Evolutionary conservation across 495 filamentous ascomycete species (phyloP), one percentile per base, ranked within the genome.

Genomic region (Daldinia decipiens): DNA sequence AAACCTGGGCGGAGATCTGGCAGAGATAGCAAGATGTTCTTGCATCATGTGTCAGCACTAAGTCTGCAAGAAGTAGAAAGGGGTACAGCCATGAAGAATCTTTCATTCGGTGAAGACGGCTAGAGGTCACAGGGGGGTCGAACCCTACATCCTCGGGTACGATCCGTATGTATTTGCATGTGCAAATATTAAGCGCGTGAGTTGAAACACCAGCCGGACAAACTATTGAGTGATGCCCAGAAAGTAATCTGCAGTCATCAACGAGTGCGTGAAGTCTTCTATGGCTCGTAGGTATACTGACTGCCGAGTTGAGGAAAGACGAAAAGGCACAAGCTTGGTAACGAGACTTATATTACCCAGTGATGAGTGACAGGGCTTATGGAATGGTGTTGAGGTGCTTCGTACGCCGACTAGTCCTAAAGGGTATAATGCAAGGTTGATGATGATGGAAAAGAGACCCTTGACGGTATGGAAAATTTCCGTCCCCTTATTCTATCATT

Each of bases 381-480:
- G n/a, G 27, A 51, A 55, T 60, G 56, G 45, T 57, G 50, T 56
- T 40, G 54, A 65, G 31, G 51, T 61, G 24, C 50, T 52, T 29
- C 50, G 1, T 40, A 34, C 19, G 29, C 26, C 40, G 15, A 29
- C 59, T 62, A 62, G 27, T 61, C 62, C 40, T 4, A 34, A 67
- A 56, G 54, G 54, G 59, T 55, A 64, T 59, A 64, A 60, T 65
- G 60, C 65, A 65, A 59, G 54, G 45, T 67, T 43, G 43, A 71
- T 63, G 27, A 29, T 29, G 63, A 66, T 62, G 63, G 34, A 60
- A 64, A 64, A 55, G 36, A 38, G 47, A 59, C 26, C 64, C 69
- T 56, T 64, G 54, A 21, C 17, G 15, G 58, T 31, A 39, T 26
- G 40, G 40, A 56, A 59, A 53, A 5, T 52, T 52, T 52, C 50